These are phyloP conservation scores for Hylodesmum podocarpum DNA, from an alignment of 306 rosid species.

Conservation along the genomic window DNA sequence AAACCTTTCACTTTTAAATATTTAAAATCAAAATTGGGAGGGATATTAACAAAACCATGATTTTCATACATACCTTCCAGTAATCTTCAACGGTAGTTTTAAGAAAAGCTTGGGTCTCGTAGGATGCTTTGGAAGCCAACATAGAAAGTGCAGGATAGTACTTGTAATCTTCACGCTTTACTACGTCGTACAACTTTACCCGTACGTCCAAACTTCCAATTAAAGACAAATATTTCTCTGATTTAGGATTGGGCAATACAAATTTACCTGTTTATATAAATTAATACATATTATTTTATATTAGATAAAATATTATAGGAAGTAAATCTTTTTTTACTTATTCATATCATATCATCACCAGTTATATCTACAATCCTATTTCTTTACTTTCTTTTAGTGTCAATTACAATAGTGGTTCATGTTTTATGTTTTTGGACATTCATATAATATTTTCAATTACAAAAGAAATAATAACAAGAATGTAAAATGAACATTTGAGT, in stretches of 20 bases:
- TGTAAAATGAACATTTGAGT: no score
- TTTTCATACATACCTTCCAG: constrained; percentile 44
- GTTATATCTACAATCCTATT: no score
- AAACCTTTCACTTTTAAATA: neutral
- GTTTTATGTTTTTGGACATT: no score
- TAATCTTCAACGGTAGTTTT: constrained; percentile 29
- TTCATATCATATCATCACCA: no score
- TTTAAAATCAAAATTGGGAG: neutral
- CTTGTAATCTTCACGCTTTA: constrained; percentile 33
- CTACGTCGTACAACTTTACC: constrained; percentile 30
- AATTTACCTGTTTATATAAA: constrained; percentile 26
- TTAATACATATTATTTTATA: neutral
- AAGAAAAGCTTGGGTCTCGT: constrained; percentile 41
- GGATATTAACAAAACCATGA: neutral
- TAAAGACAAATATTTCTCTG: constrained; percentile 42
- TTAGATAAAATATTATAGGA: neutral
- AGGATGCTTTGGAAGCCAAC: constrained; percentile 54
- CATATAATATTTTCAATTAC: no score
- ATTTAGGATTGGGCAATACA: constrained; percentile 25
- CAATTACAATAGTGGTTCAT: no score
- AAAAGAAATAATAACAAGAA: no score
- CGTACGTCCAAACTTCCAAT: constrained; percentile 47
- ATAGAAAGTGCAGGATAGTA: constrained; percentile 43
- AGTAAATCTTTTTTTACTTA: neutral
- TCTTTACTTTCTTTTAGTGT: no score